These are phyloP conservation scores for Trifolium dubium DNA, from an alignment of 306 rosid genomes.

Conservation along the genomic window DNA sequence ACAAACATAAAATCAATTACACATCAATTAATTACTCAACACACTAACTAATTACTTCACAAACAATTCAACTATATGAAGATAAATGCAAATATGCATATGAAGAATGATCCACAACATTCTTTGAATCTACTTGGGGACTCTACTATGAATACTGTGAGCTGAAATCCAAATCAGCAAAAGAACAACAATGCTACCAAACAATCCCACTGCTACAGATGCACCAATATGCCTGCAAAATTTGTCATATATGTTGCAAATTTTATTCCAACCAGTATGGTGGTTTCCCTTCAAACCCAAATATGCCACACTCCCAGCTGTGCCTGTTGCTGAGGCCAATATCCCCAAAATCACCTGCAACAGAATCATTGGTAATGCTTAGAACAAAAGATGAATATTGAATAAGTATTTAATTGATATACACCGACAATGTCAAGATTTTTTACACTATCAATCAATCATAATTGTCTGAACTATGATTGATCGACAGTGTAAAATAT, in stretches of 20 bases:
- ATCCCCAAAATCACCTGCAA: slow-evolving; percentile 81
- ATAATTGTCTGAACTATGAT: too few relatives aligned
- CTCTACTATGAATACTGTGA: slow-evolving; percentile 51
- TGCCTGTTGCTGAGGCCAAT: slow-evolving; percentile 77
- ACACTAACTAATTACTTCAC: slow-evolving; percentile 8
- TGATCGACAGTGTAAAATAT: too few relatives aligned
- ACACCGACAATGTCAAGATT: too few relatives aligned
- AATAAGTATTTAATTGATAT: too few relatives aligned
- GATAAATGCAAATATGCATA: not conserved
- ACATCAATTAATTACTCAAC: slow-evolving; percentile 12
- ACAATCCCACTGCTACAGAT: slow-evolving; percentile 59
- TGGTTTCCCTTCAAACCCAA: slow-evolving; percentile 74
- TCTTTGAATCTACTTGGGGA: slow-evolving; percentile 57
- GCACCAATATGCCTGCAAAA: slow-evolving; percentile 66
- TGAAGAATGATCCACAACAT: not conserved
- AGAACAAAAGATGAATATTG: not conserved
- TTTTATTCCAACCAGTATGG: slow-evolving; percentile 64
- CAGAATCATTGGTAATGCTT: not conserved
- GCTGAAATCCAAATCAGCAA: slow-evolving; percentile 76
- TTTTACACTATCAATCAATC: too few relatives aligned
- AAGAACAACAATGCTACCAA: slow-evolving; percentile 60
- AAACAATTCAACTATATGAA: slow-evolving; percentile 33
- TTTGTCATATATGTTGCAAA: slow-evolving; percentile 65
- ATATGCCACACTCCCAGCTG: slow-evolving; percentile 76
- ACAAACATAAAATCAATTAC: slow-evolving; percentile 28